Evolutionary conservation across 768 basidiomycete genomes (phyloP), one percentile per base, ranked within the genome.

Genomic region (Astraeus odoratus): DNA sequence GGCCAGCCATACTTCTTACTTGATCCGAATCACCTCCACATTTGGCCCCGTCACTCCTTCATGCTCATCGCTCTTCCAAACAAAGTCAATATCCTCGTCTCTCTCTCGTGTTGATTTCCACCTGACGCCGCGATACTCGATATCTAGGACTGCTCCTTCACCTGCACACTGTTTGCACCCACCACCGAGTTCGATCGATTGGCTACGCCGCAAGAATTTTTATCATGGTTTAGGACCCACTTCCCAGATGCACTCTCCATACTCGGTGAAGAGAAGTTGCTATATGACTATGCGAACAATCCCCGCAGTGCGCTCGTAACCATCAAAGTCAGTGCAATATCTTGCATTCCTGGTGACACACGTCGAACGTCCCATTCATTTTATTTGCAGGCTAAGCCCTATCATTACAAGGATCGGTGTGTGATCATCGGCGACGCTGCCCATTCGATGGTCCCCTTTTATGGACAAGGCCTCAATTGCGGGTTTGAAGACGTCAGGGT

Each of bases 51-150:
- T 61, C 89, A 93, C 66, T 90, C 92, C 38, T 98, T 98, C 75
- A 99, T 99, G 95, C 80, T 99, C 57, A 97, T 99, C 58, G 95
- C 92, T 18, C 81, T 99, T 46, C 93, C 95, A 54, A 99, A 99
- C 73, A 84, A 88, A 76, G 95, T 95, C 69, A 68, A 57, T 57
- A 33, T 23, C 38, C 46, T 54, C 34, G 9, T 57, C 51, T 49
- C 53, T 43, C 48, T 44, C 43, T 16, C 13, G 12, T 16, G 24
- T 26, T 18, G 8, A 62, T 58, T 58, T 64, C 60, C 56, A 48
- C 49, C 47, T 52, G 44, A 51, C 43, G 22, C 37, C 30, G 20
- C 22, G 49, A 58, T 48, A 58, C 42, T 44, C 46, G 48, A 23
- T 52, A 53, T 51, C 49, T 65, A 97, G 95, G 94, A 98, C 67